phyloP scores from a whole-genome alignment of 2,329 filamentous ascomycete species.

The Microdochium bolleyi region DNA sequence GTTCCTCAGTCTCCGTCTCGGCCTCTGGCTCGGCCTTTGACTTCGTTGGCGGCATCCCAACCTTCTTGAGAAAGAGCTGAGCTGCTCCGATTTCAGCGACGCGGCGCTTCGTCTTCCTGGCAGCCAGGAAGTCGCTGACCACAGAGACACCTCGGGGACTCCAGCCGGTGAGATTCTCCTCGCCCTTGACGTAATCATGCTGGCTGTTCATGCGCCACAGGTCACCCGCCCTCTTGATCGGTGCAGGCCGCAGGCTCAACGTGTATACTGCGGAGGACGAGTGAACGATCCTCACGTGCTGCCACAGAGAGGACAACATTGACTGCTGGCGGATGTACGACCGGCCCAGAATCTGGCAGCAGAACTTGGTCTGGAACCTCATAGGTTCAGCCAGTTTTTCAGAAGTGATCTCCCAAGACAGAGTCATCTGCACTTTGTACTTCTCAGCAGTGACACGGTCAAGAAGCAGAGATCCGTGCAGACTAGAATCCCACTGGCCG shows the following conservation, averaged over 20 bases:
- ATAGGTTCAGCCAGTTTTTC: constrained; percentile 81
- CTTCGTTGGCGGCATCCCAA: constrained; percentile 38
- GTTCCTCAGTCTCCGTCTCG: constrained; percentile 23
- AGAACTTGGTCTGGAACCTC: constrained; percentile 74
- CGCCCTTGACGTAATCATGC: constrained; percentile 92
- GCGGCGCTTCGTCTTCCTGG: constrained; percentile 65
- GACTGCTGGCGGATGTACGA: constrained; percentile 80
- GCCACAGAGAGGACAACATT: constrained; percentile 82
- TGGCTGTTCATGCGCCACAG: constrained; percentile 95
- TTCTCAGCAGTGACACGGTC: constrained; percentile 90
- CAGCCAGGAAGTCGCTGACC: constrained; percentile 76
- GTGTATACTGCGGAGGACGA: constrained; percentile 84
- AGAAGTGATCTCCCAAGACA: constrained; percentile 81
- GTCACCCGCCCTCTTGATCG: constrained; percentile 85
- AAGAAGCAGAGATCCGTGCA: constrained; percentile 87
- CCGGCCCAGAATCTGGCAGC: constrained; percentile 75
- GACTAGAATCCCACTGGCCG: constrained; percentile 95
- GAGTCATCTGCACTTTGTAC: constrained; percentile 79
- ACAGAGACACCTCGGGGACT: constrained; percentile 82
- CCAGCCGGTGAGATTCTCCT: constrained; percentile 81
- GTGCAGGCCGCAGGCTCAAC: constrained; percentile 75
- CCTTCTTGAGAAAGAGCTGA: constrained; percentile 55
- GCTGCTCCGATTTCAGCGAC: constrained; percentile 74
- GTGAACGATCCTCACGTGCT: constrained; percentile 75
- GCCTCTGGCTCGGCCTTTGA: constrained; percentile 24